phyloP scores from a whole-genome alignment of 352 stramenopile species.

The Phytophthora lateralis region DNA sequence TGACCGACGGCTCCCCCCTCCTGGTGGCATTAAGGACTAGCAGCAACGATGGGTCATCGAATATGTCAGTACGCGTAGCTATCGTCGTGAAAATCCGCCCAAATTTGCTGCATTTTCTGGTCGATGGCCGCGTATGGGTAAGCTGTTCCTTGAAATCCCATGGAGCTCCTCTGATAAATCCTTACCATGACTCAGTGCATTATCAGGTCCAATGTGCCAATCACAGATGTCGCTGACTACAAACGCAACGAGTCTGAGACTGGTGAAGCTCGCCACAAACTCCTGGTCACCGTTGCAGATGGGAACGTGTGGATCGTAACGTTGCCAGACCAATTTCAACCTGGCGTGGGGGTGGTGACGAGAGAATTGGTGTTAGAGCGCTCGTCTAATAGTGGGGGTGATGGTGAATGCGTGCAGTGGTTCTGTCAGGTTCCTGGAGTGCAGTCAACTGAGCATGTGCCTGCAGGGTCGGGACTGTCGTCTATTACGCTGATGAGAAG shows the following conservation, averaged over 20 bases:
- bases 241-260: neutral
- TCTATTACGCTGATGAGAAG: slow-evolving; percentile 51
- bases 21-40: slow-evolving; percentile 20
- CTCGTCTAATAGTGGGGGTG: neutral
- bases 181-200: slow-evolving; percentile 43
- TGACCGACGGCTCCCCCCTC: slow-evolving; percentile 43
- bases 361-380: slow-evolving; percentile 28
- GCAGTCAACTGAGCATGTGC: slow-evolving; percentile 36
- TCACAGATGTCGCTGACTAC: slow-evolving; percentile 39
- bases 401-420: slow-evolving; percentile 17
- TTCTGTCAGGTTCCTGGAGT: slow-evolving; percentile 45
- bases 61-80: neutral
- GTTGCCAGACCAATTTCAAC: slow-evolving; percentile 24
- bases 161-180: slow-evolving; percentile 4
- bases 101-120: slow-evolving; percentile 53
- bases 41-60: neutral
- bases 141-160: neutral
- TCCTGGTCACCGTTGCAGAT: slow-evolving; percentile 45
- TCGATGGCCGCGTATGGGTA: slow-evolving; percentile 49
- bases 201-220: slow-evolving; percentile 43
- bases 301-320: slow-evolving; percentile 59
- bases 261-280: slow-evolving; percentile 4
- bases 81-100: slow-evolving; percentile 52
- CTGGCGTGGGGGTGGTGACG: neutral
- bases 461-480: slow-evolving; percentile 10